Conservation (phyloP, 2,329 filamentous ascomycete genomes). For the Phyllosticta ampelicida region DNA sequence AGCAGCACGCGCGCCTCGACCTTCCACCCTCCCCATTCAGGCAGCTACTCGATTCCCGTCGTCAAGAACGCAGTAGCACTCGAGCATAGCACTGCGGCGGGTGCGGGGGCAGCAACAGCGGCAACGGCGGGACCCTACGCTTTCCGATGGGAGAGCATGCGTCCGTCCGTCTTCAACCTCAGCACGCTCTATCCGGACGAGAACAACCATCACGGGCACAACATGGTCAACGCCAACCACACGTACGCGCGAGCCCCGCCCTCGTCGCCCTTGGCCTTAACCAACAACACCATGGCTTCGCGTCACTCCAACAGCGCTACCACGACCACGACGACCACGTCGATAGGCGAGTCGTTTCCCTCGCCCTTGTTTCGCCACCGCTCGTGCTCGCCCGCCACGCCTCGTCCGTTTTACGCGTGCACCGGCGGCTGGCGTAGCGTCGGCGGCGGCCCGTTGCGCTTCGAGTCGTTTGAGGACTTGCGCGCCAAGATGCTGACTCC, state of each 20-base stretch:
- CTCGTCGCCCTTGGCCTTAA: background rate
- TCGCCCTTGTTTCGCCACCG: background rate
- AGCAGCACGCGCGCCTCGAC: background rate
- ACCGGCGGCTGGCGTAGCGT: background rate
- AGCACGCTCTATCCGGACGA: background rate
- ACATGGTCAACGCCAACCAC: background rate
- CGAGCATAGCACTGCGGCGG: background rate
- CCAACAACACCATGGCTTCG: background rate
- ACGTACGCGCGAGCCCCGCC: background rate
- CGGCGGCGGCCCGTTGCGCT: constrained; percentile 1
- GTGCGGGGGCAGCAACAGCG: background rate
- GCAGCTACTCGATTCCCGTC: background rate
- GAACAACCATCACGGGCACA: background rate
- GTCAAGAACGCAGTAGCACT: background rate
- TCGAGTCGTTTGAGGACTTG: background rate
- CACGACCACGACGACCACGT: no score
- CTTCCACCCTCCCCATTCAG: background rate
- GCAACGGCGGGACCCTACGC: background rate
- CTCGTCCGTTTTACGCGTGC: background rate
- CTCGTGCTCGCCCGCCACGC: background rate
- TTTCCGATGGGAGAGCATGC: background rate
- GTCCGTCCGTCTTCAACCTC: background rate
- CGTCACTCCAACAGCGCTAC: background rate
- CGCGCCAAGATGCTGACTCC: background rate
- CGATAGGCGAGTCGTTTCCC: no score